Base-by-base conservation (phyloP, 768 basidiomycete species). In the Boletus vinaceobasis region DNA sequence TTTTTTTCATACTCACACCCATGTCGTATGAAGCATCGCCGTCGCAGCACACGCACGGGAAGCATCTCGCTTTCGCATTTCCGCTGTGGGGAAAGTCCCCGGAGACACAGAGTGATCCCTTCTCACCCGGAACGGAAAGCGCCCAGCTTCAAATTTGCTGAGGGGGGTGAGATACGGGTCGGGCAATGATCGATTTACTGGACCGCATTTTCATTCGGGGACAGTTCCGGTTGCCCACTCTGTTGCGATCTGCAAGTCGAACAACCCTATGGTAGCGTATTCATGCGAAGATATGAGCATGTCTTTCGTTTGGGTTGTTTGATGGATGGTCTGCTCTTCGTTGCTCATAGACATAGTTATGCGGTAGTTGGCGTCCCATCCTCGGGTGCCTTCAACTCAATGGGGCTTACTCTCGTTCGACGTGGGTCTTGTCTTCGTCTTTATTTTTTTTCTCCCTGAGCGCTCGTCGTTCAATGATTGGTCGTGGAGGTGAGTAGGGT, bases 61-160 rank as follows among this genome's bases (percentile, higher is more conserved):
- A 79, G 79, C 72, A 61, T 54, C 55, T 51, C 52, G 68, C 75
- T 78, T 77, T 78, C 73, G 58, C 52, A 52, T 59, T 78, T 74
- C 58, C 43, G 86, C 88, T 90, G 88, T 85, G 88, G 88, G 88
- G 87, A 90, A 90, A 90, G 88, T 90, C 88, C 86, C 88, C 88
- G 88, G 88, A 90, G 88, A 81, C 71, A 79, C 85, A 86, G 87
- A 88, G 83, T 66, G 56, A 64, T 64, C 73, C 78, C 71, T 75
- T 74, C 77, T 81, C 75, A 70, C 74, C 76, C 76, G 59, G 48
- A 63, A 77, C 62, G 88, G 87, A 88, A 85, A 90, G 78, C 87
- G 69, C 75, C 86, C 82, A 79, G 77, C 84, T 77, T 74, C 73
- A 89, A 87, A 82, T 78, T 79, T 78, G 84, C 77, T 79, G 81